Percentiles rank a stretch among this genome's conserved stretches.
These are phyloP conservation scores for Solanum bukasovii DNA, from an alignment of 257 asterid species.

Conservation along the genomic window DNA sequence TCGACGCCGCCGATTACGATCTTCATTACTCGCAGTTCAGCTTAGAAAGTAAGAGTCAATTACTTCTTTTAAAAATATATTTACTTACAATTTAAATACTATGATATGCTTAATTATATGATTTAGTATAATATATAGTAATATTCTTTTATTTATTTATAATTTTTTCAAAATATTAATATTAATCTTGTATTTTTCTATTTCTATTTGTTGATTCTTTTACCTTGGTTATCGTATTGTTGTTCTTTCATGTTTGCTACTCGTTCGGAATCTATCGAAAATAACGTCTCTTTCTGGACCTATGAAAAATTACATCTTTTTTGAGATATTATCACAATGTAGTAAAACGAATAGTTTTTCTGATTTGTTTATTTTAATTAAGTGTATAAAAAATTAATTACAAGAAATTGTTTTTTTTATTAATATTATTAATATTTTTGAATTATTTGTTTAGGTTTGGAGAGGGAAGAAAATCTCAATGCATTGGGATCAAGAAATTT, in stretches of 20 bases:
- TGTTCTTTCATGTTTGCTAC: too few species aligned
- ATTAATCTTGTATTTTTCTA: too few species aligned
- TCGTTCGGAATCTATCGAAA: too few species aligned
- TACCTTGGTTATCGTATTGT: neutral
- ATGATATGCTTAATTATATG: neutral
- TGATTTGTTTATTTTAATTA: neutral
- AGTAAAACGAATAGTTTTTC: neutral
- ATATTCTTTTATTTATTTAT: neutral
- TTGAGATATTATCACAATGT: too few species aligned
- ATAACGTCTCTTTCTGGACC: too few species aligned
- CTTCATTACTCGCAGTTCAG: constrained; percentile 94
- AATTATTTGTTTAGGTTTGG: constrained; percentile 34
- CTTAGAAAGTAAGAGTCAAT: constrained; percentile 52
- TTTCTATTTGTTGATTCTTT: too few species aligned
- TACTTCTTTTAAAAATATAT: neutral
- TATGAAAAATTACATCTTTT: too few species aligned
- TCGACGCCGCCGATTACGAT: constrained; percentile 30
- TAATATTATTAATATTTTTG: neutral
- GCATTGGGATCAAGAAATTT: constrained; percentile 73
- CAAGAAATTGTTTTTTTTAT: neutral
- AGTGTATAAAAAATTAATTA: neutral
- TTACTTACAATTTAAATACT: neutral
- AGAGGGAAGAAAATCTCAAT: constrained; percentile 44
- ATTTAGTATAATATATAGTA: neutral
- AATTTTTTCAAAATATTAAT: neutral